phyloP scores from a whole-genome alignment of 2,329 filamentous ascomycete species.

The Biscogniauxia sp. region DNA sequence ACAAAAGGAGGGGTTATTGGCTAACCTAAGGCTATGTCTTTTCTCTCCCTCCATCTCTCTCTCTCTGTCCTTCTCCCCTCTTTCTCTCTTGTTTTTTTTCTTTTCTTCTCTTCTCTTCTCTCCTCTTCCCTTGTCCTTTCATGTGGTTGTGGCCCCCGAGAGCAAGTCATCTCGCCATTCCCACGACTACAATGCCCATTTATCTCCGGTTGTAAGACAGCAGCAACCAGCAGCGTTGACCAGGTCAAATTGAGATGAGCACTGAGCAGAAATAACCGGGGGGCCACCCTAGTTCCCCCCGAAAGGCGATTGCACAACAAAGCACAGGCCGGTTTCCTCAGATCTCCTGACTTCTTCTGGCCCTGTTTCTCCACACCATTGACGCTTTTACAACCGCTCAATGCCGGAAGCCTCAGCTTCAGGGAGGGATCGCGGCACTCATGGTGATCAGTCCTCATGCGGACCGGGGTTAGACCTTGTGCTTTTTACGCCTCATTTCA shows the following conservation, averaged over 20 bases:
- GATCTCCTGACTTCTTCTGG: constrained; percentile 17
- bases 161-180: constrained; percentile 24
- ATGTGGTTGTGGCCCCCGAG: constrained; percentile 20
- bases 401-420: constrained; percentile 28
- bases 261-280: constrained; percentile 18
- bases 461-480: constrained; percentile 23
- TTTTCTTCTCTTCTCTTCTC: not conserved
- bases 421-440: constrained; percentile 23
- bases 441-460: constrained; percentile 29
- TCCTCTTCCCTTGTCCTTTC: not conserved
- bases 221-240: constrained; percentile 13
- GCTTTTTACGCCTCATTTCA: constrained; percentile 23
- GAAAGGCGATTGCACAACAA: constrained; percentile 23
- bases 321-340: constrained; percentile 23
- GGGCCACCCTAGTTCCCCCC: constrained; percentile 25
- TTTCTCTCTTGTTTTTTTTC: not conserved
- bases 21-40: not conserved
- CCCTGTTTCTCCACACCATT: constrained; percentile 23
- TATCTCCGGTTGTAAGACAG: constrained; percentile 32
- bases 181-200: constrained; percentile 26
- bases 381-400: constrained; percentile 24
- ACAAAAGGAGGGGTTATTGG: constrained; percentile 20
- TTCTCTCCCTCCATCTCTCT: not conserved
- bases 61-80: not conserved
- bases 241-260: constrained; percentile 33